Conservation (phyloP, 306 rosid species). For the Benincasa hispida region DNA sequence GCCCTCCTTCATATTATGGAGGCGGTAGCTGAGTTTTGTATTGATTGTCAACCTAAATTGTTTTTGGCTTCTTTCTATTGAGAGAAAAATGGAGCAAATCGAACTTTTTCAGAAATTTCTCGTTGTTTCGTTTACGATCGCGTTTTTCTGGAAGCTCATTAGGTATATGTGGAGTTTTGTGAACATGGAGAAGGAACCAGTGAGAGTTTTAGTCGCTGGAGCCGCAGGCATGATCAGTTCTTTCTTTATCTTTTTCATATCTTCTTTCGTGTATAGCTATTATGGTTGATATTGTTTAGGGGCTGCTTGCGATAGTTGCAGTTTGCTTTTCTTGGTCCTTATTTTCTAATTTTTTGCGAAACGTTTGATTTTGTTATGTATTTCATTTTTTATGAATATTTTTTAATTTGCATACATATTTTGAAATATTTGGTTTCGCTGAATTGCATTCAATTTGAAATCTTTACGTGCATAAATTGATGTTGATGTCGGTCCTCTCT, state of each 20-base stretch:
- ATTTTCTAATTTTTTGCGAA: not conserved
- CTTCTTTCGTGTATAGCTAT: not conserved
- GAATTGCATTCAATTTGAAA: not conserved
- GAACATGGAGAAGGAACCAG: conserved; percentile 47
- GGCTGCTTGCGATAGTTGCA: not conserved
- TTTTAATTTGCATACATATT: not conserved
- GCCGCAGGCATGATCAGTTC: conserved; percentile 58
- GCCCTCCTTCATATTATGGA: not conserved
- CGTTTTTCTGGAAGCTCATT: conserved; percentile 58
- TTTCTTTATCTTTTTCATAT: not conserved
- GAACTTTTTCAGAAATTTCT: conserved; percentile 28
- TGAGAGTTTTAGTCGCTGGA: conserved; percentile 61
- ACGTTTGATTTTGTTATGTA: not conserved
- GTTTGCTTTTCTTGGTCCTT: not conserved
- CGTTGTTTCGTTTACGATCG: conserved; percentile 26
- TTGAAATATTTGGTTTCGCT: not conserved
- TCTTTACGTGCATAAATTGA: not conserved
- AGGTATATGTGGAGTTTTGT: conserved; percentile 56
- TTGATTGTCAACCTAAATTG: conserved; percentile 8
- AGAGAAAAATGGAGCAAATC: conserved; percentile 17
- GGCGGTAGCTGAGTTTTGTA: conserved; percentile 1
- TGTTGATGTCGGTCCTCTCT: not conserved
- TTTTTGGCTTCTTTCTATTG: conserved; percentile 10
- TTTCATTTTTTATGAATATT: not conserved
- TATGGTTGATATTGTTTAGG: not conserved